Percentiles rank a stretch among this genome's conserved stretches.
Conservation (phyloP, 2,329 filamentous ascomycete genomes). For the Shiraia sp. region DNA sequence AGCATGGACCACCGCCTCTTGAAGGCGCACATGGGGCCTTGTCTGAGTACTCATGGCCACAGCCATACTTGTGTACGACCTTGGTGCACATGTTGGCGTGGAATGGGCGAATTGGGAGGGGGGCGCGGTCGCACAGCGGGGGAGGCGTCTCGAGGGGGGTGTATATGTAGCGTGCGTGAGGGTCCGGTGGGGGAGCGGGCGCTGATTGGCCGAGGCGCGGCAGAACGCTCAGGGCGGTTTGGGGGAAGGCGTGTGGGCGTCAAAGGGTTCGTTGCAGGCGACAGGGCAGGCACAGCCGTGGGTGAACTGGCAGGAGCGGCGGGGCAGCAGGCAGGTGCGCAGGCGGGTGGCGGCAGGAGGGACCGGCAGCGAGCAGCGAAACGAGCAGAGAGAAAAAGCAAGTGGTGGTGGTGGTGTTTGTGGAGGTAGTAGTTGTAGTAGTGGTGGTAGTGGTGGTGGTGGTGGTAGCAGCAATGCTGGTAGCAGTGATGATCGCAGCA, state of each 20-base stretch:
- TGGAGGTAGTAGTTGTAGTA: too few relatives aligned
- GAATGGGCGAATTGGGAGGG: constrained; percentile 9
- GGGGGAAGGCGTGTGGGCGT: neutral
- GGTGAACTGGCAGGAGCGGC: neutral
- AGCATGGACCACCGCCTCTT: constrained; percentile 45
- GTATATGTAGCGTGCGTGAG: constrained; percentile 9
- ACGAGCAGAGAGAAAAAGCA: neutral
- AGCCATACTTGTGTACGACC: constrained; percentile 53
- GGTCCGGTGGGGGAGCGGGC: constrained; percentile 18
- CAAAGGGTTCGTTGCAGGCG: constrained; percentile 1
- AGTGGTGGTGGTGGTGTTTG: too few relatives aligned
- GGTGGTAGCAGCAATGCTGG: too few relatives aligned
- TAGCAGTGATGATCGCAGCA: too few relatives aligned
- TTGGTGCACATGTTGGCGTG: constrained; percentile 50
- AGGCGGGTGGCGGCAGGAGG: too few relatives aligned
- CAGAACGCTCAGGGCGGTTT: too few relatives aligned
- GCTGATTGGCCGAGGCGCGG: constrained; percentile 32
- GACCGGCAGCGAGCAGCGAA: neutral
- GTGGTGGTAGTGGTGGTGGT: too few relatives aligned
- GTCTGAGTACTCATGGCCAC: constrained; percentile 50
- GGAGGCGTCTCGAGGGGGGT: constrained; percentile 20
- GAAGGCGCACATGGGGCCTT: constrained; percentile 53
- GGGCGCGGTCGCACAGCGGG: constrained; percentile 25
- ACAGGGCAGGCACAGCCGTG: neutral
- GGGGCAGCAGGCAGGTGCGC: constrained; percentile 1